Conservation (phyloP, 768 basidiomycete genomes). For the Tubosaeta sp. region DNA sequence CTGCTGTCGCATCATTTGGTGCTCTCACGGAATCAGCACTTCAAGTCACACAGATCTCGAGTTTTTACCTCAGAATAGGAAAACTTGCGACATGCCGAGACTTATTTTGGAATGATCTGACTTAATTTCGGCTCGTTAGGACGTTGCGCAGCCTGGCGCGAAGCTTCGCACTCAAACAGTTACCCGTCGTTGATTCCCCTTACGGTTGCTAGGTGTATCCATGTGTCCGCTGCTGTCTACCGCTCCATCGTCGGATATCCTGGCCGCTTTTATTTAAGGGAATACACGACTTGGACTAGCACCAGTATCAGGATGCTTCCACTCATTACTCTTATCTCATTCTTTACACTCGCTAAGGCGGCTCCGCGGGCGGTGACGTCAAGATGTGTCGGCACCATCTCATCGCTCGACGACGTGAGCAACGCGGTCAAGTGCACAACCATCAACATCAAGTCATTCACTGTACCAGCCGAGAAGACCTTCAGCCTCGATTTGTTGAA, state of each 20-base stretch:
- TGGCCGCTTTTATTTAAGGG: constrained; percentile 6
- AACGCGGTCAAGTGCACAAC: constrained; percentile 53
- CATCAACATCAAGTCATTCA: constrained; percentile 53
- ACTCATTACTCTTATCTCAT: constrained; percentile 9
- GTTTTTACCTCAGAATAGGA: too few relatives aligned
- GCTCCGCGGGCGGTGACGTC: constrained; percentile 11
- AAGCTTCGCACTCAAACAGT: neutral
- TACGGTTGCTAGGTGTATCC: neutral
- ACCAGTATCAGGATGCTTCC: constrained; percentile 7
- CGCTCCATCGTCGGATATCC: neutral
- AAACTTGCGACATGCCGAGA: neutral
- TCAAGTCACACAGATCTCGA: neutral
- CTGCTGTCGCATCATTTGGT: neutral
- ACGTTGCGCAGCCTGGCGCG: neutral
- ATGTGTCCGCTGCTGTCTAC: neutral
- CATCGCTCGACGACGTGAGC: constrained; percentile 47
- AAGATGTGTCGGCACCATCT: constrained; percentile 50
- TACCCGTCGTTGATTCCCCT: neutral
- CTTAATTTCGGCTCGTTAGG: neutral
- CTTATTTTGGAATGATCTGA: neutral
- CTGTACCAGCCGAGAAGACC: constrained; percentile 50
- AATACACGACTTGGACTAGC: too few relatives aligned
- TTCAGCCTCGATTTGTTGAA: constrained; percentile 43
- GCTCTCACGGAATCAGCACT: neutral
- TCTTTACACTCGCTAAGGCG: constrained; percentile 17